phyloP scores from a whole-genome alignment of 2,329 filamentous ascomycete species.

The Fusarium sp. region DNA sequence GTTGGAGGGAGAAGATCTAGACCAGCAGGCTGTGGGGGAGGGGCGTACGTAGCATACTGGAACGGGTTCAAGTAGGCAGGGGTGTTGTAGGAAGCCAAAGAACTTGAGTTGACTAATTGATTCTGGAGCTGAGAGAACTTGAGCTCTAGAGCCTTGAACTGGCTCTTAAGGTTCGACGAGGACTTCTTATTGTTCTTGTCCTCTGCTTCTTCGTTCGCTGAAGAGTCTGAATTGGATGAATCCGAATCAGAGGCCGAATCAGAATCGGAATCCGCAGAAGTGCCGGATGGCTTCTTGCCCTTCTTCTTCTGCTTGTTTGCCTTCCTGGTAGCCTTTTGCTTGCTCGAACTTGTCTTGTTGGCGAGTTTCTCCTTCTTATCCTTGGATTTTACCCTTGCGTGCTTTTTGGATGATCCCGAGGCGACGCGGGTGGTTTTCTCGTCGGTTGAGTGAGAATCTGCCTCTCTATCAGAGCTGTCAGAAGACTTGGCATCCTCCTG shows the following conservation, averaged over 20 bases:
- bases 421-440: conserved; percentile 17
- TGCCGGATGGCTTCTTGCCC: conserved; percentile 7
- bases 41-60: conserved; percentile 1
- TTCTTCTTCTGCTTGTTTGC: conserved; percentile 25
- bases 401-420: conserved; percentile 27
- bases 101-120: conserved; percentile 28
- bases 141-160: conserved; percentile 47
- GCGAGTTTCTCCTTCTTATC: conserved; percentile 20
- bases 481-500: conserved; percentile 28
- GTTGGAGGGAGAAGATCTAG: conserved; percentile 1
- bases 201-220: conserved; percentile 31
- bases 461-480: conserved; percentile 17
- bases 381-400: conserved; percentile 15
- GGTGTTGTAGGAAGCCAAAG: not conserved
- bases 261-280: conserved; percentile 20
- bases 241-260: conserved; percentile 43
- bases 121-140: conserved; percentile 44
- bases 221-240: conserved; percentile 41
- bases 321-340: conserved; percentile 23
- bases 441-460: conserved; percentile 33
- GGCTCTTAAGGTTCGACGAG: conserved; percentile 40
- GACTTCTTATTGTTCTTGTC: conserved; percentile 29
- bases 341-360: conserved; percentile 18
- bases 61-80: conserved; percentile 6
- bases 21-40: not conserved